A percentile compares a stretch with the other conserved stretches of the same genome.
Conservation (phyloP, 2,329 filamentous ascomycete genomes). For the Trichoderma oligosporum region DNA sequence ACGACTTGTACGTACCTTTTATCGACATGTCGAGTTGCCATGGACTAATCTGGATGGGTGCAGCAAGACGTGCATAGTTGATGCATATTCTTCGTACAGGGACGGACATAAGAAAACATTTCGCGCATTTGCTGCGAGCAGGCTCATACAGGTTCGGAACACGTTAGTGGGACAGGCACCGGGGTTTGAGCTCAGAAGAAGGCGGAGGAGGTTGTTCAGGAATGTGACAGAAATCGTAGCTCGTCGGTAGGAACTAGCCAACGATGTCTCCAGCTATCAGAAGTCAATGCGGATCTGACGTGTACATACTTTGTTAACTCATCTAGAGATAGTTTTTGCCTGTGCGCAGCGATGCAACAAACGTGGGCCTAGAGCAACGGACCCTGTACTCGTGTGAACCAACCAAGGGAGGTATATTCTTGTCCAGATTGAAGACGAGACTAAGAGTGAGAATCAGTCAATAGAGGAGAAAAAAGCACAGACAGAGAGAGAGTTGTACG, state of each 20-base stretch:
- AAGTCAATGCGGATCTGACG: conserved; percentile 11
- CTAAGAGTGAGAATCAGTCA: not conserved
- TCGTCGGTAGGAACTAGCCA: not conserved
- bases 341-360: not conserved
- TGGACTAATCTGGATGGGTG: not conserved
- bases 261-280: not conserved
- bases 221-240: not conserved
- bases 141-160: not conserved
- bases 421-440: not conserved
- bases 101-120: not conserved
- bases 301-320: not conserved
- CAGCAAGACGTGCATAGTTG: not conserved
- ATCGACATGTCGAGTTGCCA: not conserved
- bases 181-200: not conserved
- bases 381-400: not conserved
- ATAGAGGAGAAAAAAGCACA: no score
- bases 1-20: conserved; percentile 1
- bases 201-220: no score
- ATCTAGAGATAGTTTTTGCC: not conserved
- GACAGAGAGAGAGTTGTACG: not conserved
- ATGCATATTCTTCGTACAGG: not conserved
- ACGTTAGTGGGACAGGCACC: not conserved
- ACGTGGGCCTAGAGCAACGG: not conserved
- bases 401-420: not conserved
- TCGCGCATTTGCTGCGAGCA: not conserved